Conservation (phyloP, 129 eudicot species). For the Chrysanthemum seticuspe region DNA sequence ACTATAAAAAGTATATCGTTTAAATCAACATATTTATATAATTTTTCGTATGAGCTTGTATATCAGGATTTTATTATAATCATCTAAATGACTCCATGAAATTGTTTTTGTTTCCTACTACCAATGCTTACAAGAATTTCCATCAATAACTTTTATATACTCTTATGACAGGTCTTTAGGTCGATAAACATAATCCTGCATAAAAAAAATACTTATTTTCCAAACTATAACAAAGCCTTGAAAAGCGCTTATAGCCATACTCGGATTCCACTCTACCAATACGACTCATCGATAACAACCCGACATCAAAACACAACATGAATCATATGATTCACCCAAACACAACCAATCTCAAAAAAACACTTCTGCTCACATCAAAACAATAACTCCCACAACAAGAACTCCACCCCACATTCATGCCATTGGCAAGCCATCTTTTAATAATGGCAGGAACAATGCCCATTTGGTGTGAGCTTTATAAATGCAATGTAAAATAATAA, state of each 20-base stretch:
- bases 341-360: constrained; percentile 12
- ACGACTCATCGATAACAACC: background rate
- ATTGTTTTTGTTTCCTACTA: too few species aligned
- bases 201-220: background rate
- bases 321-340: constrained; percentile 5
- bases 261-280: background rate
- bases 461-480: constrained; percentile 52
- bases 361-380: constrained; percentile 9
- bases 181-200: background rate
- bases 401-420: constrained; percentile 36
- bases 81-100: too few species aligned
- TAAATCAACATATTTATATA: too few species aligned
- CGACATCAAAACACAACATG: background rate
- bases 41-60: too few species aligned
- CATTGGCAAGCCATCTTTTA: constrained; percentile 38
- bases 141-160: too few species aligned
- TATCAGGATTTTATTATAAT: too few species aligned
- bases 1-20: too few species aligned
- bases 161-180: too few species aligned
- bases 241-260: background rate
- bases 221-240: background rate
- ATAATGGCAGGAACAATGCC: constrained; percentile 43
- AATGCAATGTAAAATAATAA: constrained; percentile 36
- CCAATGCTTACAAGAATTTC: too few species aligned
- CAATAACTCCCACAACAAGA: constrained; percentile 38